Conservation (phyloP, 345 rosid species). For the Rhodomyrtus tomentosa region DNA sequence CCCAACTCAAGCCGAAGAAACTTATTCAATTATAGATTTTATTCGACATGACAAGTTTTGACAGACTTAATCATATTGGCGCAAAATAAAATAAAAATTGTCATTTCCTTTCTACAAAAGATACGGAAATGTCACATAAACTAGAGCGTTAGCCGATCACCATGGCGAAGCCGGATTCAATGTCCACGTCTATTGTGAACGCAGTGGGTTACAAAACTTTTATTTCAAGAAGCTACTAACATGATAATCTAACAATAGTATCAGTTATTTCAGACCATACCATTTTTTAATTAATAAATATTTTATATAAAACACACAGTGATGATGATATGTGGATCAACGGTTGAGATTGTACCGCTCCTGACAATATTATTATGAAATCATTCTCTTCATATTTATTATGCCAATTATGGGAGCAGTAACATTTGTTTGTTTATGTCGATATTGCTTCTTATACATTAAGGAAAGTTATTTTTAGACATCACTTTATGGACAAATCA, state of each 20-base stretch:
- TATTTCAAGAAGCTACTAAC: too few species aligned
- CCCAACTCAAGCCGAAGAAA: too few species aligned
- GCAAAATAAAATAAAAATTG: not conserved
- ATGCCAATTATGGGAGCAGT: not conserved
- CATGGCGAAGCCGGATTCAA: not conserved
- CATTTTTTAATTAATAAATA: too few species aligned
- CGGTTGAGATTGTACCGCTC: too few species aligned
- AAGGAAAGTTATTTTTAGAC: not conserved
- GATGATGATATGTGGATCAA: too few species aligned
- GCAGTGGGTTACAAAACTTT: not conserved
- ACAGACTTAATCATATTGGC: not conserved
- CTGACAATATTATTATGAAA: too few species aligned
- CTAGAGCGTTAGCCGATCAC: not conserved
- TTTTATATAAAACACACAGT: too few species aligned
- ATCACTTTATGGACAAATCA: not conserved
- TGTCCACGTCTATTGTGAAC: too few species aligned
- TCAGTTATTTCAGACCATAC: too few species aligned
- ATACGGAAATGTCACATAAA: not conserved
- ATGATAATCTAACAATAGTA: too few species aligned
- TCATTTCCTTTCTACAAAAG: not conserved
- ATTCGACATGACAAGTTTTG: not conserved
- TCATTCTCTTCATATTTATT: not conserved
- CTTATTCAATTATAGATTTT: not conserved
- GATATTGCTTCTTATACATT: not conserved
- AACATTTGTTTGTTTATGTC: not conserved